Evolutionary conservation across 2,329 filamentous ascomycete species (phyloP).

Genomic region (Penicillium sp.): DNA sequence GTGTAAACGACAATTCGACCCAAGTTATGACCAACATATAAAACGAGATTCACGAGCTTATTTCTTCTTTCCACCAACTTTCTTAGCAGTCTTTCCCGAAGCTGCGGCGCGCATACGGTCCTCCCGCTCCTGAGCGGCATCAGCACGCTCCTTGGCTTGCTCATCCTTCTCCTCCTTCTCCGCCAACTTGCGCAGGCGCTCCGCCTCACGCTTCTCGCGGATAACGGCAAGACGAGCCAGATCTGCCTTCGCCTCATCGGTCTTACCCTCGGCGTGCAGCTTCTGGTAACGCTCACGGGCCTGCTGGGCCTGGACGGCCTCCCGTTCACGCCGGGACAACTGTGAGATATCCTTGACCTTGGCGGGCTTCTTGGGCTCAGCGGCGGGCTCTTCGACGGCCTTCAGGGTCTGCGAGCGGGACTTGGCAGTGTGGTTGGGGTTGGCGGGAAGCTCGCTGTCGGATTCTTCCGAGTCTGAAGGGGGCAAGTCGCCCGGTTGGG

Average conservation of each 20-base stretch:
- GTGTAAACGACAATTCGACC: background rate
- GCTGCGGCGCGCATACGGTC: constrained; percentile 42
- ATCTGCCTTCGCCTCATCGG: constrained; percentile 89
- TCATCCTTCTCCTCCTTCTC: constrained; percentile 58
- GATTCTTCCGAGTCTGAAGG: constrained; percentile 62
- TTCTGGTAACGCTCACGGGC: constrained; percentile 90
- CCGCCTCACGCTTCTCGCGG: constrained; percentile 79
- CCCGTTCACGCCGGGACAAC: constrained; percentile 66
- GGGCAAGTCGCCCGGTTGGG: constrained; percentile 83
- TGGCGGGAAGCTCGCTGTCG: constrained; percentile 61
- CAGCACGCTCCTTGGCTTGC: constrained; percentile 38
- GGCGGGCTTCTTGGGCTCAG: constrained; percentile 43
- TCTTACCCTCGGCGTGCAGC: constrained; percentile 91
- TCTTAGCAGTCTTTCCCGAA: constrained; percentile 35
- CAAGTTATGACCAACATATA: constrained; percentile 4
- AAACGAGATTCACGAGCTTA: constrained; percentile 2
- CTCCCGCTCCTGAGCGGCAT: constrained; percentile 38
- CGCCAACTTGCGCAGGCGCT: constrained; percentile 77
- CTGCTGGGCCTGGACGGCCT: constrained; percentile 82
- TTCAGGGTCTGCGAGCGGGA: constrained; percentile 69
- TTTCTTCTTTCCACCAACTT: constrained; percentile 35
- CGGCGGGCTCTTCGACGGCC: constrained; percentile 58
- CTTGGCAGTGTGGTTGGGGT: constrained; percentile 78
- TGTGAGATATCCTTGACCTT: constrained; percentile 52
- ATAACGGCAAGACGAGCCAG: constrained; percentile 79